Conservation (phyloP, 805 yeast genomes). For the Schwanniomyces occidentalis region DNA sequence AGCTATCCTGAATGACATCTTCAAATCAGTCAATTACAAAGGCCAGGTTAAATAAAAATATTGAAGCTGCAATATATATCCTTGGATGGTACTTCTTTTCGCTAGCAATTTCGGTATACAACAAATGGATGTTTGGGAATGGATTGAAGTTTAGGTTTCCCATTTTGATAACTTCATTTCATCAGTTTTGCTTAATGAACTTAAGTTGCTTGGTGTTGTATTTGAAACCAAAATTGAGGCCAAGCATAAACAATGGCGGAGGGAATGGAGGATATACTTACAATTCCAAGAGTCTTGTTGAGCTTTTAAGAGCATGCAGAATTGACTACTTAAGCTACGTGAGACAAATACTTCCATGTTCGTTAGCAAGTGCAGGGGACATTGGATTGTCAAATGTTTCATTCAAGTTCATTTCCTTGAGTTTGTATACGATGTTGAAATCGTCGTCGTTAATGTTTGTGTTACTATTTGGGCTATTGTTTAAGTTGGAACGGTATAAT, state of each 20-base stretch:
- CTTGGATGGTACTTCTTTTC: conserved; percentile 73
- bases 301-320: conserved; percentile 19
- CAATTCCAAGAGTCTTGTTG: conserved; percentile 6
- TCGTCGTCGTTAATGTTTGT: conserved; percentile 89
- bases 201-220: conserved; percentile 50
- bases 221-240: conserved; percentile 50
- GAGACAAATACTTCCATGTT: conserved; percentile 73
- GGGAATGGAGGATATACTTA: background rate
- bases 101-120: conserved; percentile 72
- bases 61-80: conserved; percentile 31
- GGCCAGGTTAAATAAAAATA: conserved; percentile 1
- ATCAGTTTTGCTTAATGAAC: conserved; percentile 68
- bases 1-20: no score
- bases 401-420: conserved; percentile 72
- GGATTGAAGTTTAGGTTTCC: conserved; percentile 83
- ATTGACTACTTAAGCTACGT: conserved; percentile 34
- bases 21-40: no score
- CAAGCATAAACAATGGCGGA: conserved; percentile 18
- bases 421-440: conserved; percentile 90
- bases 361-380: conserved; percentile 87
- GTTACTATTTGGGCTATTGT: conserved; percentile 79
- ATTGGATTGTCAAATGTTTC: conserved; percentile 91
- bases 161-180: conserved; percentile 77
- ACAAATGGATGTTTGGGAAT: conserved; percentile 95
- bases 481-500: conserved; percentile 73